These are phyloP conservation scores for Xylariaceae sp. DNA, from an alignment of 2,329 filamentous ascomycete genomes.

Conservation along the genomic window DNA sequence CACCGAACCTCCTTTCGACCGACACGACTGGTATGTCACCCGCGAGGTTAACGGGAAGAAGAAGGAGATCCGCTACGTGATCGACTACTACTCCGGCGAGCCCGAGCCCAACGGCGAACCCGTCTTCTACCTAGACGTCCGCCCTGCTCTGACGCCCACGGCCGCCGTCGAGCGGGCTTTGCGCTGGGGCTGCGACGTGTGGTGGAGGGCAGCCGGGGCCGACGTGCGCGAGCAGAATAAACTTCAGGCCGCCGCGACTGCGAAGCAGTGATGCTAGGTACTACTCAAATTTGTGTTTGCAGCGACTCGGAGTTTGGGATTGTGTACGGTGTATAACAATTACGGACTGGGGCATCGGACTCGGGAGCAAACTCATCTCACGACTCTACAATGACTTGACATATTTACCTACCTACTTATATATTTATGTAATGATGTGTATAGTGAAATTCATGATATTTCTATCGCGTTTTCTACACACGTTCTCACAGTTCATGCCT, in stretches of 20 bases:
- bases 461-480: too few relatives aligned
- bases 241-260: constrained; percentile 6
- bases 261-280: neutral
- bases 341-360: too few relatives aligned
- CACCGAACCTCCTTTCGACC: constrained; percentile 83
- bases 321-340: too few relatives aligned
- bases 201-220: constrained; percentile 82
- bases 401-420: constrained; percentile 9
- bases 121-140: constrained; percentile 91
- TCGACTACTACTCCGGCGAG: constrained; percentile 88
- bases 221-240: constrained; percentile 46
- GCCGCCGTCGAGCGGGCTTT: constrained; percentile 77
- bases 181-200: constrained; percentile 87
- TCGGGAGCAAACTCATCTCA: constrained; percentile 12
- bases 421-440: constrained; percentile 6
- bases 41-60: constrained; percentile 61
- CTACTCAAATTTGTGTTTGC: constrained; percentile 2
- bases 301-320: constrained; percentile 10
- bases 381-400: constrained; percentile 13
- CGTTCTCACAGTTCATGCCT: neutral
- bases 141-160: constrained; percentile 78
- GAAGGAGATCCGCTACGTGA: constrained; percentile 85
- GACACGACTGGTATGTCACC: constrained; percentile 94
- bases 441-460: too few relatives aligned
- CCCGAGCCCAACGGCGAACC: constrained; percentile 82